Base-by-base conservation (phyloP, 257 asterid species). In the Gynochthodes officinalis region DNA sequence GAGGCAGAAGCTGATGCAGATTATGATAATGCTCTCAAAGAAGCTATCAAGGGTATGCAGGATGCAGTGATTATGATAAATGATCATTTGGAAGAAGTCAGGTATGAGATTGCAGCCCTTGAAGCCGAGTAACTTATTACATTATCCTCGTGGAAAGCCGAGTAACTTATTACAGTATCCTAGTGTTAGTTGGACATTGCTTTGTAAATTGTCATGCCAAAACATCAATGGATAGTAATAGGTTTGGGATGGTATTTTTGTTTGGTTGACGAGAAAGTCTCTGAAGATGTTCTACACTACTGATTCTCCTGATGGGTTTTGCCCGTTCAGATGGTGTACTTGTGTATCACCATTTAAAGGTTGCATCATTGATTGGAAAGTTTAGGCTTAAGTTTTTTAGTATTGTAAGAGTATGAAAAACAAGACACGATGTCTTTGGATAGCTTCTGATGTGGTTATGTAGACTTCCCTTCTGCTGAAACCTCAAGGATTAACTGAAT, bases 1-100 rank as follows among this genome's bases (percentile, higher is more conserved):
- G 99, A 94, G 82, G 99, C 99, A 8, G 99, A 94, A 71, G 98
- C 96, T 14, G 98, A 91, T 72, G 86, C 99, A 30, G 83, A 91
- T 75, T 94, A 88, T 15, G 98, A 91, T 43, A 89, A 78, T 71
- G 96, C 90, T 71, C 85, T 94, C 61, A 92, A 86, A 84, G 97
- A 88, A 81, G 95, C 98, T 81, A 89, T 94, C 75, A 84, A 77
- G 79, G 93, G 98, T 8, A 84, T 94, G 70, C 97, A 91, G 72
- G 92, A 85, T 79, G 88, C 96, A 7, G 97, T 94, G 39, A 64
- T 81, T 19, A 80, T 86, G 66, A 94, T 94, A 67, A 94, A 91
- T 33, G 98, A 94, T 48, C 79, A 82, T 91, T 76, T 94, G 82
- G 98, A 94, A 82, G 99, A 91, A 87, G 85, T 91, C 78, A 87